A percentile compares a stretch with the other conserved stretches of the same genome.
Conservation (phyloP, 305 asterid species). For the Rubia balearica region DNA sequence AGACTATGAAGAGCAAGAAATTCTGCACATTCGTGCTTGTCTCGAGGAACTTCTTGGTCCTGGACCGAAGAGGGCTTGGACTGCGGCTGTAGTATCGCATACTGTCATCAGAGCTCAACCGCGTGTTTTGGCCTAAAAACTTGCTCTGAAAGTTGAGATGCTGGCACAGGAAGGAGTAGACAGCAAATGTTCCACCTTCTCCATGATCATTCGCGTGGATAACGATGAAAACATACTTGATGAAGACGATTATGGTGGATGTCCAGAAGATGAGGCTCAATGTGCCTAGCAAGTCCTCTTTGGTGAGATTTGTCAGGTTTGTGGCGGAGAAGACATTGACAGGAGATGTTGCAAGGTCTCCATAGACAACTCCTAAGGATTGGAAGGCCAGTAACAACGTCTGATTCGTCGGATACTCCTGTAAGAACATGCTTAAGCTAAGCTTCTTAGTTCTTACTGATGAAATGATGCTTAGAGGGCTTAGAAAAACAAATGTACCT, state of each 20-base stretch:
- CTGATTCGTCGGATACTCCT: slow-evolving; percentile 39
- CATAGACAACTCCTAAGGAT: slow-evolving; percentile 58
- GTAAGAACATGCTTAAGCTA: not conserved
- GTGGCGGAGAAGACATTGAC: slow-evolving; percentile 56
- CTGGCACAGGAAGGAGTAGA: slow-evolving; percentile 47
- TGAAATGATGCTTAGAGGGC: not conserved
- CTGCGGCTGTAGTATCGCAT: slow-evolving; percentile 19
- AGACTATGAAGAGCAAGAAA: slow-evolving; percentile 35
- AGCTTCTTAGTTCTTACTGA: not conserved
- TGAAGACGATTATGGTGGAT: slow-evolving; percentile 35
- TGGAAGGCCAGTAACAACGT: slow-evolving; percentile 50
- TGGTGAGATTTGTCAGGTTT: slow-evolving; percentile 29
- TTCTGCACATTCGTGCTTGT: slow-evolving; percentile 34
- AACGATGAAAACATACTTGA: slow-evolving; percentile 62
- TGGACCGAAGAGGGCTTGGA: slow-evolving; percentile 23
- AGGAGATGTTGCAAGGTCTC: slow-evolving; percentile 67
- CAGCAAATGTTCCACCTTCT: slow-evolving; percentile 67
- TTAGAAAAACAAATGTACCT: slow-evolving; percentile 17
- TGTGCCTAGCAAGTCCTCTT: slow-evolving; percentile 55
- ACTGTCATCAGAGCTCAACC: slow-evolving; percentile 25
- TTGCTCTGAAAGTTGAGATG: slow-evolving; percentile 42
- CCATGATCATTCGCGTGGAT: slow-evolving; percentile 57
- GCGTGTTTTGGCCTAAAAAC: slow-evolving; percentile 28
- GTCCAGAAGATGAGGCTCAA: slow-evolving; percentile 69
- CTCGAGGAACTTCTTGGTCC: slow-evolving; percentile 44